Evolutionary conservation across 2,329 filamentous ascomycete genomes (phyloP).

Genomic region (Xenosphaeropsis pyriputrescens): DNA sequence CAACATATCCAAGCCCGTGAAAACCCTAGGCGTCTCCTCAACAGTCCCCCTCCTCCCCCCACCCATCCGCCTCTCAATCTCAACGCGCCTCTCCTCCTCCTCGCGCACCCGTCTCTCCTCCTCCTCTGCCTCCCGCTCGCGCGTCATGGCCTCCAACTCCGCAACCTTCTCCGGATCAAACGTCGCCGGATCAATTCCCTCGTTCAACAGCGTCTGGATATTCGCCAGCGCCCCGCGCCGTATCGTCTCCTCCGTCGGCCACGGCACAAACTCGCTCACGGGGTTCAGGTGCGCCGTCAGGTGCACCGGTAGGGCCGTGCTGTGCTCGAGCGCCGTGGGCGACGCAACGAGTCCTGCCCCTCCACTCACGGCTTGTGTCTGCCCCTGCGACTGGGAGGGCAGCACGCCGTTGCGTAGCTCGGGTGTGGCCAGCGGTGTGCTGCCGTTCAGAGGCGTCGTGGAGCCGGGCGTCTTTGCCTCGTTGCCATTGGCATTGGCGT

Average conservation of each 20-base stretch:
- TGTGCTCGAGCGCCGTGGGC: conserved; percentile 8
- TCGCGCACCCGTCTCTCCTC: conserved; percentile 7
- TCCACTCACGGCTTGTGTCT: too few relatives aligned
- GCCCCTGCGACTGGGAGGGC: conserved; percentile 6
- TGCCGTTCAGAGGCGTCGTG: background rate
- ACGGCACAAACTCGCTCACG: conserved; percentile 53
- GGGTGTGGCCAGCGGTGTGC: background rate
- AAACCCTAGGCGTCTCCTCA: conserved; percentile 10
- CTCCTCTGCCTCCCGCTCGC: conserved; percentile 16
- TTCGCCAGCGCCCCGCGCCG: conserved; percentile 50
- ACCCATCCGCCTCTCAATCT: conserved; percentile 12
- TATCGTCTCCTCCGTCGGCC: conserved; percentile 60
- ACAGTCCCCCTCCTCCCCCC: conserved; percentile 8
- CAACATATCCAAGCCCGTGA: conserved; percentile 19
- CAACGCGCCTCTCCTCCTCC: conserved; percentile 14
- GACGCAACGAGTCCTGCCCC: conserved; percentile 2
- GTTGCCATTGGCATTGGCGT: conserved; percentile 10
- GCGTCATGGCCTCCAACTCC: conserved; percentile 18
- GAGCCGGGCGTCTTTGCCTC: conserved; percentile 12
- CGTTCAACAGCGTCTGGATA: conserved; percentile 45
- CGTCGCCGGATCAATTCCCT: conserved; percentile 43
- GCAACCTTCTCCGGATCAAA: conserved; percentile 36
- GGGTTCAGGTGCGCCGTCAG: conserved; percentile 32
- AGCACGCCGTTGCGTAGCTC: conserved; percentile 10
- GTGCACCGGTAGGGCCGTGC: conserved; percentile 16